These are phyloP conservation scores for Perkinsus chesapeaki DNA, from an alignment of 169 alveolate species.

Conservation along the genomic window DNA sequence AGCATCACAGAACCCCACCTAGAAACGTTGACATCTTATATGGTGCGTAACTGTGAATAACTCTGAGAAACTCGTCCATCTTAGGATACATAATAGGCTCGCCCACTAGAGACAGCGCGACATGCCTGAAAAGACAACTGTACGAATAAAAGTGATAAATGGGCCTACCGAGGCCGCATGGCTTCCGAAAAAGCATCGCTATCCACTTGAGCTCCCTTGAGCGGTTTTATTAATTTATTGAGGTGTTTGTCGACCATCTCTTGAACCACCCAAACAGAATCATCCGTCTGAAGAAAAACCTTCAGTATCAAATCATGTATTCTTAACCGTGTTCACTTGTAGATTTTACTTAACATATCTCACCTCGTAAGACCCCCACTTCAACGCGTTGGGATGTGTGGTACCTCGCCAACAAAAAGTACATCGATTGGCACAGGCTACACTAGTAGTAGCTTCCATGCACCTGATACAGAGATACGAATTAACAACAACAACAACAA, in stretches of 20 bases:
- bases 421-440: slow-evolving; percentile 65
- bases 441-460: slow-evolving; percentile 63
- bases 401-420: slow-evolving; percentile 66
- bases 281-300: background rate
- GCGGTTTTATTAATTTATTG: background rate
- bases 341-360: too few relatives aligned
- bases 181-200: background rate
- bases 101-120: slow-evolving; percentile 64
- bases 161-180: background rate
- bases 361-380: background rate
- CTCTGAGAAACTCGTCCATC: slow-evolving; percentile 45
- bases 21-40: slow-evolving; percentile 49
- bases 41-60: slow-evolving; percentile 32
- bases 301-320: too few relatives aligned
- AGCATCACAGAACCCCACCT: slow-evolving; percentile 10
- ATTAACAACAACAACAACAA: too few relatives aligned
- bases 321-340: too few relatives aligned
- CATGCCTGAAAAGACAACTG: slow-evolving; percentile 33
- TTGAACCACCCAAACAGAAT: background rate
- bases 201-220: background rate
- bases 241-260: background rate
- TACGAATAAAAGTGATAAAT: background rate
- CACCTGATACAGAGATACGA: slow-evolving; percentile 56
- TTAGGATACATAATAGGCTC: slow-evolving; percentile 69
- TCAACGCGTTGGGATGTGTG: slow-evolving; percentile 39